Conservation (phyloP, 108 stramenopile species). For the Discostella pseudostelligera region DNA sequence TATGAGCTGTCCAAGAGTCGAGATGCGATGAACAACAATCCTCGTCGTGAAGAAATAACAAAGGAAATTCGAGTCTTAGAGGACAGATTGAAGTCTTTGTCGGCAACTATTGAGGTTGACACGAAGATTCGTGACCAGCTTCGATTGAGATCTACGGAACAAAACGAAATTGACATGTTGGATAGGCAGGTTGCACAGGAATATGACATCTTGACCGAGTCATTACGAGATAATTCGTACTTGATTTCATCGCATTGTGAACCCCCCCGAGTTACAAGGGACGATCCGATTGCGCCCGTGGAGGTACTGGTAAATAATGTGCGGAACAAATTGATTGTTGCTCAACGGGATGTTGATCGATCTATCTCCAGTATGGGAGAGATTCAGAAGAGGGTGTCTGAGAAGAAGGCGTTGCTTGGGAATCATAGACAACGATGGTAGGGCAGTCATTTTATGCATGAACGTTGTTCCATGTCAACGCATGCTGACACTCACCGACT, state of each 20-base stretch:
- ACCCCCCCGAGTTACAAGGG: background rate
- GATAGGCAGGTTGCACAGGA: constrained; percentile 60
- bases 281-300: constrained; percentile 10
- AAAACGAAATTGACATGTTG: constrained; percentile 67
- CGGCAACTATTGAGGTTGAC: constrained; percentile 53
- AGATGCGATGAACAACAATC: constrained; percentile 42
- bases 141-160: constrained; percentile 54
- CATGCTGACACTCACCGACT: background rate
- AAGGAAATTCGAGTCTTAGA: constrained; percentile 73
- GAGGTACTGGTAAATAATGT: constrained; percentile 9
- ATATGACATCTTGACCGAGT: constrained; percentile 28
- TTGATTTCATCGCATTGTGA: constrained; percentile 22
- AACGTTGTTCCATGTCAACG: background rate
- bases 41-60: constrained; percentile 64
- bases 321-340: constrained; percentile 21
- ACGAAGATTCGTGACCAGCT: constrained; percentile 60
- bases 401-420: constrained; percentile 39
- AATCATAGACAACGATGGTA: constrained; percentile 32
- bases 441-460: background rate
- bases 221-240: constrained; percentile 18
- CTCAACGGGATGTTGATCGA: constrained; percentile 27
- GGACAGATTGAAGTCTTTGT: constrained; percentile 58
- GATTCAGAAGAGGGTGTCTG: constrained; percentile 30
- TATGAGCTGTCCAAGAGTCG: constrained; percentile 25
- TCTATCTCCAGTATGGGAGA: constrained; percentile 16